Percentiles rank a stretch among this genome's conserved stretches.
phyloP scores from a whole-genome alignment of 257 asterid genomes.

The Paraleonurus japonicus region DNA sequence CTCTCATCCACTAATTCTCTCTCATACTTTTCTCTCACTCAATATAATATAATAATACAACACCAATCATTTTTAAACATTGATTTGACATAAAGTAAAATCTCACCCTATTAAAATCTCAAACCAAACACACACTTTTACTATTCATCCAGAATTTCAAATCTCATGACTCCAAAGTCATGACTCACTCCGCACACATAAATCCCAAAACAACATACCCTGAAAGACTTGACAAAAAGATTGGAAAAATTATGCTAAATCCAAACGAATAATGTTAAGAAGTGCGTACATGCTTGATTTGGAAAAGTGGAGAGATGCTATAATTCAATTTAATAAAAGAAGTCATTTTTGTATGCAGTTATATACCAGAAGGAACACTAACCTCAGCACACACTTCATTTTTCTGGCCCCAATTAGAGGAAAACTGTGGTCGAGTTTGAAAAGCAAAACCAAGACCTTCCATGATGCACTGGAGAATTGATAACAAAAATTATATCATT shows the following conservation, averaged over 20 bases:
- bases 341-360: background rate
- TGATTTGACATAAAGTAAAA: too few species aligned
- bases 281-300: background rate
- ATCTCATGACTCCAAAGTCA: too few species aligned
- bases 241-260: background rate
- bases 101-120: too few species aligned
- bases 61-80: too few species aligned
- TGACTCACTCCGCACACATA: too few species aligned
- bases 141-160: too few species aligned
- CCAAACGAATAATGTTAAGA: background rate
- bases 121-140: too few species aligned
- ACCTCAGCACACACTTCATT: constrained; percentile 88
- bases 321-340: background rate
- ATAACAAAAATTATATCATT: constrained; percentile 8
- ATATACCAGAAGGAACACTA: constrained; percentile 13
- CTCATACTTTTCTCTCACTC: too few species aligned
- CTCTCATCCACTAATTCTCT: too few species aligned
- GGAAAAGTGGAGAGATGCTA: too few species aligned
- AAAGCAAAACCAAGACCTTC: constrained; percentile 76
- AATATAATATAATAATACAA: too few species aligned
- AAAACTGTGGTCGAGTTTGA: constrained; percentile 77
- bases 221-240: background rate
- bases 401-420: constrained; percentile 63
- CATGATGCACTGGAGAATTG: constrained; percentile 53
- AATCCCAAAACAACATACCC: too few species aligned